Conservation (phyloP, 106 monocot species). For the Apostasia ramifera region DNA sequence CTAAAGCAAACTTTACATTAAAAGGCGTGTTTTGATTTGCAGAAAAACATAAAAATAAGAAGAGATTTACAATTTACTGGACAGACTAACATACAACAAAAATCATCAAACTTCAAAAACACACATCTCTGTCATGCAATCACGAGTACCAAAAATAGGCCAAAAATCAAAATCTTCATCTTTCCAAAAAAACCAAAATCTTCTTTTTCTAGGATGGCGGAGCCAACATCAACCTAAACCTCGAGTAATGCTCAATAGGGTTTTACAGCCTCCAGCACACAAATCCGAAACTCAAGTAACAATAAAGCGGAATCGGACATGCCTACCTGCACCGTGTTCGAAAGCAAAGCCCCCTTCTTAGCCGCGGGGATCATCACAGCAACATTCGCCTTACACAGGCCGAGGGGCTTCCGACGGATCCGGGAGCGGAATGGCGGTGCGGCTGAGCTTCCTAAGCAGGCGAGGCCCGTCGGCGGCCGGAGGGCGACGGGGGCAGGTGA, state of each 20-base stretch:
- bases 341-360: constrained; percentile 4
- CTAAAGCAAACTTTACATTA: no score
- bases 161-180: neutral
- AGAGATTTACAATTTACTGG: no score
- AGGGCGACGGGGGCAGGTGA: neutral
- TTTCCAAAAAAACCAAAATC: neutral
- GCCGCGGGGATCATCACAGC: neutral
- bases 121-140: neutral
- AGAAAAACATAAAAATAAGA: no score
- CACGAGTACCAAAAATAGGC: no score
- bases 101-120: no score
- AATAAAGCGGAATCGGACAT: neutral
- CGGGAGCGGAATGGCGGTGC: neutral
- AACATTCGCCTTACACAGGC: neutral
- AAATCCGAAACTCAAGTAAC: no score
- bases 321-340: constrained; percentile 3
- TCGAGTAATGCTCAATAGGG: neutral
- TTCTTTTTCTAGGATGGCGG: no score
- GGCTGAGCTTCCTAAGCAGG: neutral
- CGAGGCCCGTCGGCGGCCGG: neutral
- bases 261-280: neutral
- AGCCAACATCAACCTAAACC: no score
- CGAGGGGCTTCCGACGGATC: neutral
- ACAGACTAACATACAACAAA: no score
- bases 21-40: no score